Evolutionary conservation across 495 filamentous ascomycete species (phyloP), one percentile per base, ranked within the genome.

Genomic region (Chaetomidium leptoderma): DNA sequence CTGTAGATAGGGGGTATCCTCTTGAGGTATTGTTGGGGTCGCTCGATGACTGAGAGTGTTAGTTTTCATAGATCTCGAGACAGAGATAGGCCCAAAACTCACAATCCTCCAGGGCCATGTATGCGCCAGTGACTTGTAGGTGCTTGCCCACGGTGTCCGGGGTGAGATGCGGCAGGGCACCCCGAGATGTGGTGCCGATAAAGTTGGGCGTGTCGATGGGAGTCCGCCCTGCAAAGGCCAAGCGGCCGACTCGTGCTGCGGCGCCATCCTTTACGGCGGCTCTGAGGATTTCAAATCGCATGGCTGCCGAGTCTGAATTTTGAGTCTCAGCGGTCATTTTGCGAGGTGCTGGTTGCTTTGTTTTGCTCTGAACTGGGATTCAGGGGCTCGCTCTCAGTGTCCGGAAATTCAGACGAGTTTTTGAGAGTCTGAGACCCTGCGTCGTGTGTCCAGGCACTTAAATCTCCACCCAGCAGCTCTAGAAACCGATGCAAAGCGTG

Each of bases 91-190:
- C 0, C 0, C n/a, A 16, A 17, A 42, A 27, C 86, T 75, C 75
- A 97, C 93, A 98, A 71, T 98, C 95, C 80, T 98, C 93, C 13
- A 97, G 71, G 13, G 88, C 90, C 55, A 91, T 76, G 70, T 92
- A 95, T 24, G 90, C 75, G 46, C 87, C 89, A 19, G 71, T 73
- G 40, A 91, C 76, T 6, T 81, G 65, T 7, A 85, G 83, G 60
- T 87, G 79, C 35, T 84, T 82, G 26, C 72, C 70, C 60, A 92
- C 73, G 61, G 87, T 86, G 76, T 98, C 93, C 53, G 90, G 92
- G 16, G 91, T 84, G 51, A 98, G 72, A 73, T 98, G 93, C 23
- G 93, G 89, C 29, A 97, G 74, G 2, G 78, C 80, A 11, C 93
- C 93, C 57, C 93, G 81, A 39, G 95, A 96, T 3, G 88, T 87